These are phyloP conservation scores for Pseudozyma thailandica DNA, from an alignment of 1,284 basidiomycete genomes.

Conservation along the genomic window DNA sequence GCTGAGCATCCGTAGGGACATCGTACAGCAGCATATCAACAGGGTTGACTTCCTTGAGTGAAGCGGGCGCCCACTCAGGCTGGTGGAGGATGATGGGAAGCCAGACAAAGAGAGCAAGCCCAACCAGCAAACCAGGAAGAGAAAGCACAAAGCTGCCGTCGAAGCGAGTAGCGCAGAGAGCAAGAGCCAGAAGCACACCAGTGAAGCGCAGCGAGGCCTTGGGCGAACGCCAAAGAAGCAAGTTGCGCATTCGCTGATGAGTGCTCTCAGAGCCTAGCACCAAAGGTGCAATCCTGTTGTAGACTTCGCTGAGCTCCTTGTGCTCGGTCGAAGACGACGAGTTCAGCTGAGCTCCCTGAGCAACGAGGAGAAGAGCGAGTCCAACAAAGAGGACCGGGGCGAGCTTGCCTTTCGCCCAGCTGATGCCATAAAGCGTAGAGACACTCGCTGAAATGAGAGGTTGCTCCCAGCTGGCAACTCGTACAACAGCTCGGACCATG, in stretches of 20 bases:
- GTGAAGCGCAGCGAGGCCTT: slow-evolving; percentile 36
- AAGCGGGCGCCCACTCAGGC: slow-evolving; percentile 38
- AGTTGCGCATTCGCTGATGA: slow-evolving; percentile 47
- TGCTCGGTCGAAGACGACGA: slow-evolving; percentile 1
- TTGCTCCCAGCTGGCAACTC: slow-evolving; percentile 38
- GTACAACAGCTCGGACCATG: slow-evolving; percentile 12
- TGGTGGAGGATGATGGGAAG: slow-evolving; percentile 43
- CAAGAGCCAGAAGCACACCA: slow-evolving; percentile 13
- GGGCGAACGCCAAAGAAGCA: slow-evolving; percentile 35
- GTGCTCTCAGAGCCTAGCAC: slow-evolving; percentile 32
- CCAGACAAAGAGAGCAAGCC: slow-evolving; percentile 42
- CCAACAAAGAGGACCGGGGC: slow-evolving; percentile 16
- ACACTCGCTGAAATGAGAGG: slow-evolving; percentile 23
- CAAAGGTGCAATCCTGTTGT: slow-evolving; percentile 15
- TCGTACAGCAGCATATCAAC: slow-evolving; percentile 50
- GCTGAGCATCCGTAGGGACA: slow-evolving; percentile 55
- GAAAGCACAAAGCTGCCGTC: slow-evolving; percentile 10
- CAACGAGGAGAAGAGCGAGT: slow-evolving; percentile 17
- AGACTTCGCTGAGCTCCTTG: slow-evolving; percentile 25
- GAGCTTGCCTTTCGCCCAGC: slow-evolving; percentile 42
- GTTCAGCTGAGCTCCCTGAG: slow-evolving; percentile 5
- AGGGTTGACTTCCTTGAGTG: slow-evolving; percentile 18
- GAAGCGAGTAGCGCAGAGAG: slow-evolving; percentile 9
- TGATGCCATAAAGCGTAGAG: slow-evolving; percentile 27
- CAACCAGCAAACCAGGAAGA: slow-evolving; percentile 38